Percentiles rank a stretch among this genome's conserved stretches.
phyloP scores from a whole-genome alignment of 176 grass and related monocot species.

The Bromus sterilis region DNA sequence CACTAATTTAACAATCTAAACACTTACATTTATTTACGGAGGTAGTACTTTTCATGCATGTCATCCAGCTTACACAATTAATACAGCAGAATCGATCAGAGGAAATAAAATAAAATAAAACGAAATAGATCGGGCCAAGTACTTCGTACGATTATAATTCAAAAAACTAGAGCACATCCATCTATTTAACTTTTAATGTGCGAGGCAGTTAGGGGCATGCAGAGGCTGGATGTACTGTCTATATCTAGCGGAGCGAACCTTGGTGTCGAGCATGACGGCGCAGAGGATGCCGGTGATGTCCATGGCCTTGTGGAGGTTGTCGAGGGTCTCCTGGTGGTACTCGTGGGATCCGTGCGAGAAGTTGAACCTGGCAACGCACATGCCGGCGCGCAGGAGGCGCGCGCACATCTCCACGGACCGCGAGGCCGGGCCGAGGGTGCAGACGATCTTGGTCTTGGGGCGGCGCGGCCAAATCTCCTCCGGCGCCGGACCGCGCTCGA shows the following conservation, averaged over 20 bases:
- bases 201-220: background rate
- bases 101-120: background rate
- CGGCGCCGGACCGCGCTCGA: background rate
- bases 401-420: constrained; percentile 85
- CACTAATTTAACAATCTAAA: too few species aligned
- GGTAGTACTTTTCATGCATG: background rate
- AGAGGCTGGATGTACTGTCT: background rate
- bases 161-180: background rate
- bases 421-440: constrained; percentile 78
- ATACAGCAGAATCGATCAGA: background rate
- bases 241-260: constrained; percentile 48
- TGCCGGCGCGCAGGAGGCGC: constrained; percentile 68
- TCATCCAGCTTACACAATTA: background rate
- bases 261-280: constrained; percentile 93
- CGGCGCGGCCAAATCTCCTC: constrained; percentile 33
- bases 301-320: constrained; percentile 73
- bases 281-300: constrained; percentile 68
- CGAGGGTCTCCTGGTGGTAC: constrained; percentile 85
- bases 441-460: constrained; percentile 88
- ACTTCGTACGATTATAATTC: background rate
- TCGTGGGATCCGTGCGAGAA: constrained; percentile 90
- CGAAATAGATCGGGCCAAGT: constrained; percentile 13
- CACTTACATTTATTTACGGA: too few species aligned
- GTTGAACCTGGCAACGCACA: constrained; percentile 90
- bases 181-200: background rate